Conservation (phyloP, 73 alveolate species). For the Blepharisma japonicum region DNA sequence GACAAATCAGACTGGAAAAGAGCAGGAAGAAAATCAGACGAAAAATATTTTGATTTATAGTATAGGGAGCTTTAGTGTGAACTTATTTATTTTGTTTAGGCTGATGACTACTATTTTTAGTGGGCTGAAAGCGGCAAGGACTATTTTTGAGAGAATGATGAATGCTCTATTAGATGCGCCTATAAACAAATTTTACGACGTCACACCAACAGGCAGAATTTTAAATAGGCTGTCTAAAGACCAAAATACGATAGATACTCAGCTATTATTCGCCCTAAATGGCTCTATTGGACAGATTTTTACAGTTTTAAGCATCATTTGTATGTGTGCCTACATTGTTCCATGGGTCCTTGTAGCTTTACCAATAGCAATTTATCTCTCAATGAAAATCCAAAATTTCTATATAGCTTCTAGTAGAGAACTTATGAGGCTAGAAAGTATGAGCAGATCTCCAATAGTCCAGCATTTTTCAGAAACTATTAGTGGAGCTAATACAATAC, state of each 20-base stretch:
- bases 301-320: slow-evolving; percentile 44
- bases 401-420: slow-evolving; percentile 76
- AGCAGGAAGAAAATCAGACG: background rate
- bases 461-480: slow-evolving; percentile 70
- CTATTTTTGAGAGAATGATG: slow-evolving; percentile 69
- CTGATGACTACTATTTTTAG: slow-evolving; percentile 33
- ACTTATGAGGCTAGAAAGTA: slow-evolving; percentile 70
- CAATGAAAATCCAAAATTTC: slow-evolving; percentile 47
- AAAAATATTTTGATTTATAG: slow-evolving; percentile 21
- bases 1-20: slow-evolving; percentile 24
- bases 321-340: slow-evolving; percentile 38
- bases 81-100: slow-evolving; percentile 19
- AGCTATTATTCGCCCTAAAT: slow-evolving; percentile 4
- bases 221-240: slow-evolving; percentile 75
- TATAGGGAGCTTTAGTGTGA: slow-evolving; percentile 10
- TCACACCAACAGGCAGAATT: slow-evolving; percentile 83
- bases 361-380: slow-evolving; percentile 30
- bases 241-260: slow-evolving; percentile 51
- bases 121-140: slow-evolving; percentile 39
- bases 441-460: slow-evolving; percentile 72
- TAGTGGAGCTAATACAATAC: slow-evolving; percentile 64
- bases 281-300: slow-evolving; percentile 46
- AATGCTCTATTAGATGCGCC: slow-evolving; percentile 76
- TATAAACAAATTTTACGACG: slow-evolving; percentile 69
- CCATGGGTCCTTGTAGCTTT: slow-evolving; percentile 19